A percentile compares a stretch with the other conserved stretches of the same genome.
phyloP scores from a whole-genome alignment of 73 alveolate species.

The Blepharisma stoltei region DNA sequence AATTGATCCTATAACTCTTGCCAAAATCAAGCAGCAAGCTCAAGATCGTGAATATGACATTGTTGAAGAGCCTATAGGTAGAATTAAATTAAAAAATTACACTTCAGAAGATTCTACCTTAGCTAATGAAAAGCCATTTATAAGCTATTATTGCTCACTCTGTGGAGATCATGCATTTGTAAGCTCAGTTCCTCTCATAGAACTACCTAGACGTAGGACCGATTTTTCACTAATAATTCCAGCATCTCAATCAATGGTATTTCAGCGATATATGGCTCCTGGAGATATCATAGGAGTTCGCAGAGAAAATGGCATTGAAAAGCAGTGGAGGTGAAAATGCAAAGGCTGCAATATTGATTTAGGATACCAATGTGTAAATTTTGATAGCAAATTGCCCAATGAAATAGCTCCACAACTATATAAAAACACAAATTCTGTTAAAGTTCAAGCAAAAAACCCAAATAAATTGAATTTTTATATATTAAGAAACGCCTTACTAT shows the following conservation, averaged over 20 bases:
- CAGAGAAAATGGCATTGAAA: conserved; percentile 18
- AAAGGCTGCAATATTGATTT: conserved; percentile 2
- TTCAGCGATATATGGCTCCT: not conserved
- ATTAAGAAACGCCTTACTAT: not conserved
- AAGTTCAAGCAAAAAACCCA: not conserved
- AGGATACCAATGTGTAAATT: conserved; percentile 20
- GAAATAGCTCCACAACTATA: not conserved
- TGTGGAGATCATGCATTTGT: conserved; percentile 25
- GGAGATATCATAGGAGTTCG: not conserved
- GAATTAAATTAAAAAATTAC: conserved; percentile 26
- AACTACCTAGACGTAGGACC: conserved; percentile 11
- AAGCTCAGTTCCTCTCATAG: not conserved
- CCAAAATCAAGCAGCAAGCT: conserved; percentile 8
- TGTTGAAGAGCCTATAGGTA: conserved; percentile 31
- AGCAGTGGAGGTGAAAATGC: conserved; percentile 31
- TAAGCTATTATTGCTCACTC: conserved; percentile 17
- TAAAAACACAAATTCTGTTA: not conserved
- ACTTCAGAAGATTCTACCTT: conserved; percentile 30
- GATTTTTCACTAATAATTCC: conserved; percentile 14
- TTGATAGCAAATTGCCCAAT: not conserved
- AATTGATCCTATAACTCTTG: conserved; percentile 17
- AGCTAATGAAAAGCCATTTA: conserved; percentile 5
- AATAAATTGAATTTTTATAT: not conserved
- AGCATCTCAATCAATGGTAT: not conserved
- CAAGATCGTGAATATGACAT: conserved; percentile 34